Conservation (phyloP, 768 basidiomycete species). For the Psilocybe sp. region DNA sequence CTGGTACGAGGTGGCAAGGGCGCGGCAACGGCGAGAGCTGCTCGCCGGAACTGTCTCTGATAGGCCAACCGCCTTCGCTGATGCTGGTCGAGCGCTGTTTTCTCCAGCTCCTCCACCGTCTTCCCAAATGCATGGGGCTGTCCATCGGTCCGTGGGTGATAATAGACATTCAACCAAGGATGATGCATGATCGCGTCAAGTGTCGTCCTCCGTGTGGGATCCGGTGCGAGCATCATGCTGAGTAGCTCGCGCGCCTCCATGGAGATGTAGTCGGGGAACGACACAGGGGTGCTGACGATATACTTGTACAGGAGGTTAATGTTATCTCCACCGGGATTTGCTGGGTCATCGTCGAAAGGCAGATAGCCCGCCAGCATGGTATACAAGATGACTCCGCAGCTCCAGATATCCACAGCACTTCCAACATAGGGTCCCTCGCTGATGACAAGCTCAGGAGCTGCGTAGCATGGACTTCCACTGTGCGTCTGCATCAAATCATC, state of each 20-base stretch:
- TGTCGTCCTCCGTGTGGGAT: constrained; percentile 77
- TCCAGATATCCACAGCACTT: constrained; percentile 97
- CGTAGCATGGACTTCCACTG: constrained; percentile 97
- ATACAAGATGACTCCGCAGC: constrained; percentile 92
- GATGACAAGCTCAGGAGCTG: constrained; percentile 96
- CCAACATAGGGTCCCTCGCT: constrained; percentile 97
- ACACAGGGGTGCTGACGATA: constrained; percentile 94
- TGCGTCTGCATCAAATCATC: constrained; percentile 99
- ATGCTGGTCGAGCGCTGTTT: constrained; percentile 23
- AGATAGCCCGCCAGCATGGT: constrained; percentile 97
- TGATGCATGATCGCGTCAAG: constrained; percentile 82
- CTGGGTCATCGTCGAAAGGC: constrained; percentile 99
- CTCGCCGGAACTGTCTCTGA: constrained; percentile 61
- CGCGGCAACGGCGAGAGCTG: constrained; percentile 23
- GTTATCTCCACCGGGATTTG: constrained; percentile 98
- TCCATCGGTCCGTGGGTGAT: constrained; percentile 56
- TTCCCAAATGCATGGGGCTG: constrained; percentile 18
- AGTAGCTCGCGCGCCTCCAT: constrained; percentile 80
- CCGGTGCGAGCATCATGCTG: constrained; percentile 91
- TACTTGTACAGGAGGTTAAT: constrained; percentile 99
- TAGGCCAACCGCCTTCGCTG: constrained; percentile 24
- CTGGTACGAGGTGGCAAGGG: constrained; percentile 40
- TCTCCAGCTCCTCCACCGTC: constrained; percentile 22
- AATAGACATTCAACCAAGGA: constrained; percentile 76
- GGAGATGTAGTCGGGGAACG: constrained; percentile 97